Base-by-base conservation (phyloP, 371 early-diverging fungal species). In the Phascolomyces articulosus region DNA sequence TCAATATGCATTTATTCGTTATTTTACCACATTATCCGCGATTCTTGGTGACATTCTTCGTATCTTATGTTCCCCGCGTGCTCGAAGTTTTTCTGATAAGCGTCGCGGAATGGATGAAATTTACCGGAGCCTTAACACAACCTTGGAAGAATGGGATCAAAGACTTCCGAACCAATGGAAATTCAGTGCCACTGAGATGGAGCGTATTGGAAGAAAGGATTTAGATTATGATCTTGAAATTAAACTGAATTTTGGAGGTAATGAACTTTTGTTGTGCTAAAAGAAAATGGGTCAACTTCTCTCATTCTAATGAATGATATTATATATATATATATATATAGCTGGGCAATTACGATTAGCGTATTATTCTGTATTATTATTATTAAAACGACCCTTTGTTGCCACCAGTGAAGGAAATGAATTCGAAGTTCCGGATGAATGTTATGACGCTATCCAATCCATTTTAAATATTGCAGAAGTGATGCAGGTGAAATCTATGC, bases 1-100 rank as follows among this genome's bases (percentile, higher is more conserved):
- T 2, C 58, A 65, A 11, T 69, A 69, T 24, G 18, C 27, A 16
- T 48, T 60, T 11, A 72, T 80, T 24, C 44, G 61, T 0, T 40
- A 73, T 31, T 27, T 75, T n/a, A 63, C 69, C 26, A 77, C 71
- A 28, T 18, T 80, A 44, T 62, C 77, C 0, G 56, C 66, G 20
- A 80, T 80, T 44, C 49, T 75, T 9, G 77, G 80, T 21, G 80
- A 80, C 40, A 57, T 73, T 1, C 58, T 75, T 4, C 65, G 75
- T 28, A 53, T 67, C 4, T 55, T 80, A 13, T 77, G 71, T 51
- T 71, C 77, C 23, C 80, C 80, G 3, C 63, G 75, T 20, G 71
- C 72, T 28, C 67, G 75, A 1, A 11, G 62, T 4, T 53, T 76
- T 55, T 63, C 66, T 18, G 70, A 66, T 26, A 72, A 73, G 26